Evolutionary conservation across 176 grass and related monocot species (phyloP).

Genomic region (Raddia guianensis): DNA sequence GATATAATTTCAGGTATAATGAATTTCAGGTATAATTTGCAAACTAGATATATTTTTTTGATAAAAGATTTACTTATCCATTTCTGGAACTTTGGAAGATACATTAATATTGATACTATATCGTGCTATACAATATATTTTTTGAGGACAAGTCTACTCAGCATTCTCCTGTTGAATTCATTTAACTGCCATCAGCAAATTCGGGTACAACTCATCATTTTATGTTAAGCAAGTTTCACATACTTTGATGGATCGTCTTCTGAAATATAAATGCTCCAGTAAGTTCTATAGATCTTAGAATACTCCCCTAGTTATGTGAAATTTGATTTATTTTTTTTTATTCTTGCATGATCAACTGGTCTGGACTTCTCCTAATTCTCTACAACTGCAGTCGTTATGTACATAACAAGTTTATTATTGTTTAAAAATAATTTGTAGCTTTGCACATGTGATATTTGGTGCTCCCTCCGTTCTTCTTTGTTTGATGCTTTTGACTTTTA

Average conservation of each 20-base stretch:
- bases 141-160: conserved; percentile 37
- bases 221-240: conserved; percentile 50
- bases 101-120: conserved; percentile 31
- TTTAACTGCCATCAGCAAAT: conserved; percentile 36
- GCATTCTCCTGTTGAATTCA: conserved; percentile 42
- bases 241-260: conserved; percentile 48
- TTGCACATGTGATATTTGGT: background rate
- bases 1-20: too few species aligned
- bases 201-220: conserved; percentile 42
- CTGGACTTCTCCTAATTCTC: background rate
- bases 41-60: background rate
- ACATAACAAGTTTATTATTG: background rate
- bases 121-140: conserved; percentile 23
- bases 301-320: background rate
- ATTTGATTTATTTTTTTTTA: background rate
- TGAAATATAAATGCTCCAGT: conserved; percentile 33
- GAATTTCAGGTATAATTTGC: background rate
- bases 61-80: conserved; percentile 13
- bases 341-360: conserved; percentile 16
- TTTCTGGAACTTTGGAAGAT: conserved; percentile 47
- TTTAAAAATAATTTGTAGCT: background rate
- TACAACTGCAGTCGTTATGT: background rate
- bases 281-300: conserved; percentile 43
- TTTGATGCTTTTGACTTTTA: too few species aligned
- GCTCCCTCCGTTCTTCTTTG: background rate